Conservation (phyloP, 805 yeast genomes). For the Ogataea dorogensis region DNA sequence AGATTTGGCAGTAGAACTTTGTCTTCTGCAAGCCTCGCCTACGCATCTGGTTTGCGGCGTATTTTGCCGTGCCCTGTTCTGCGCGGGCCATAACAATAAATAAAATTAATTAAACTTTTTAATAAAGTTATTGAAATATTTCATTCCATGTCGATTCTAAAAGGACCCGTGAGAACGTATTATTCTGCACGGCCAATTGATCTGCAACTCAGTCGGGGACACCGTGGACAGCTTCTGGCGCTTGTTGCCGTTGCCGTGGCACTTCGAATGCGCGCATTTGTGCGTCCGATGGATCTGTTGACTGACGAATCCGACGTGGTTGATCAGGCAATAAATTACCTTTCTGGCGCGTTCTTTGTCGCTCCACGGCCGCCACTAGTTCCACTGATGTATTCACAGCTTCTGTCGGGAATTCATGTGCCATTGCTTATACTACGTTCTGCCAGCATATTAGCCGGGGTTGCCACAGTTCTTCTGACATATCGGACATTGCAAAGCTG, state of each 20-base stretch:
- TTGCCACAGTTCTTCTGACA: conserved; percentile 48
- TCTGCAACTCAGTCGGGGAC: conserved; percentile 2
- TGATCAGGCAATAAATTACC: conserved; percentile 79
- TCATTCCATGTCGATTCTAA: background rate
- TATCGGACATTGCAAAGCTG: conserved; percentile 55
- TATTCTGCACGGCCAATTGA: conserved; percentile 1
- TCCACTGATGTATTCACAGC: conserved; percentile 64
- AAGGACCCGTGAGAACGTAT: conserved; percentile 17
- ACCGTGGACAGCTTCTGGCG: conserved; percentile 19
- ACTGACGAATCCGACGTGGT: conserved; percentile 94
- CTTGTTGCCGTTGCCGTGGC: conserved; percentile 39
- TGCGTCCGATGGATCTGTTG: conserved; percentile 72
- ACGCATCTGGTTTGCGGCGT: conserved; percentile 72
- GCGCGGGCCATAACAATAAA: conserved; percentile 48
- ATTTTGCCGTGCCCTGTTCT: conserved; percentile 66
- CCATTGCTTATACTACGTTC: conserved; percentile 57
- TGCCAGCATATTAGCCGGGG: conserved; percentile 56
- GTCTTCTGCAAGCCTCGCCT: conserved; percentile 83
- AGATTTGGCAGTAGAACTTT: conserved; percentile 85
- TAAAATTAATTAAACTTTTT: background rate
- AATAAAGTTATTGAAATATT: background rate
- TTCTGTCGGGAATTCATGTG: conserved; percentile 56
- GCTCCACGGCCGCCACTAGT: conserved; percentile 83
- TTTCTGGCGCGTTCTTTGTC: conserved; percentile 61
- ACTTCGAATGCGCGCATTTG: conserved; percentile 59